Conservation (phyloP, 1,284 basidiomycete species). For the Cutaneotrichosporon cutaneum region DNA sequence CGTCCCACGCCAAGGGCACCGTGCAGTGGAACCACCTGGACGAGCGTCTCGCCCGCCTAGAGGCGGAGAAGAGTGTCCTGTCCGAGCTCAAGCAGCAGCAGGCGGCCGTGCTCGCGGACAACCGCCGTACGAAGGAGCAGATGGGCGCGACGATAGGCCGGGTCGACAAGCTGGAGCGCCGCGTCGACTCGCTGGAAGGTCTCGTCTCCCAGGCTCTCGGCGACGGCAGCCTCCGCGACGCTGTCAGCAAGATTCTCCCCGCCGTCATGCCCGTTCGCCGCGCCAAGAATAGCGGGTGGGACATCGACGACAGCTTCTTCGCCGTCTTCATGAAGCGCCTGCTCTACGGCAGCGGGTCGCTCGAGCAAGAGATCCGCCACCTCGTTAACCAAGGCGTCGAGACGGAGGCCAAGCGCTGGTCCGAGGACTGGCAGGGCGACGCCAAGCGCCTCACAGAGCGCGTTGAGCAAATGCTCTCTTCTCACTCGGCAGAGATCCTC, state of each 20-base stretch:
- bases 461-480: slow-evolving; percentile 23
- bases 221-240: slow-evolving; percentile 43
- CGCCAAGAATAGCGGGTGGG: slow-evolving; percentile 47
- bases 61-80: not conserved
- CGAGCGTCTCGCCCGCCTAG: not conserved
- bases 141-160: not conserved
- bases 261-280: slow-evolving; percentile 49
- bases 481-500: slow-evolving; percentile 1
- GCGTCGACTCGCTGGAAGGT: slow-evolving; percentile 55
- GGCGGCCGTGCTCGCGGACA: not conserved
- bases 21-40: not conserved
- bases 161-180: slow-evolving; percentile 4
- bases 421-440: slow-evolving; percentile 10
- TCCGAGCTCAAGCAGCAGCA: slow-evolving; percentile 4
- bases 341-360: slow-evolving; percentile 31
- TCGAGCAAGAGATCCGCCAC: slow-evolving; percentile 27
- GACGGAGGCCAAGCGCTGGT: slow-evolving; percentile 35
- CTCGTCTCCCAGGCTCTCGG: slow-evolving; percentile 53
- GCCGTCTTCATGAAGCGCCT: slow-evolving; percentile 52
- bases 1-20: slow-evolving; percentile 7
- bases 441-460: slow-evolving; percentile 30
- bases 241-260: slow-evolving; percentile 53
- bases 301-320: slow-evolving; percentile 56
- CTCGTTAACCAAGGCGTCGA: slow-evolving; percentile 19
- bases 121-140: slow-evolving; percentile 1